Percentiles rank a stretch among this genome's conserved stretches.
phyloP scores from a whole-genome alignment of 2,329 filamentous ascomycete species.

The Phialemoniopsis sp. region DNA sequence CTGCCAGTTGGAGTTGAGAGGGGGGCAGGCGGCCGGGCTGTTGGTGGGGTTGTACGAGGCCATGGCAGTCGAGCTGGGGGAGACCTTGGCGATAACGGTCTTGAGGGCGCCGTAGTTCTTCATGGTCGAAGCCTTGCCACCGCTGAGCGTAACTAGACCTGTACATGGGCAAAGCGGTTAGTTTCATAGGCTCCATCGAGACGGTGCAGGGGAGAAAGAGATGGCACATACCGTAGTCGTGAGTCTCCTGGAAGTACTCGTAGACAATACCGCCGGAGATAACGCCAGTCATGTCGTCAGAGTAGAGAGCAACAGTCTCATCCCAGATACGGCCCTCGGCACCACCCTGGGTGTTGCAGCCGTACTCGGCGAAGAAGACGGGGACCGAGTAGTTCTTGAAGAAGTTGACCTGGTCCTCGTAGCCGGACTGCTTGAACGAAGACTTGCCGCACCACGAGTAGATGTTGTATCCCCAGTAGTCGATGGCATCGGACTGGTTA shows the following conservation, averaged over 20 bases:
- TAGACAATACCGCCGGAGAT: slow-evolving; percentile 98
- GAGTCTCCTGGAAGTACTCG: slow-evolving; percentile 93
- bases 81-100: slow-evolving; percentile 63
- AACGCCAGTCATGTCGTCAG: slow-evolving; percentile 73
- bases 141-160: slow-evolving; percentile 62
- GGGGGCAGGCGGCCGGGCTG: slow-evolving; percentile 69
- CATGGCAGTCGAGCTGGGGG: slow-evolving; percentile 62
- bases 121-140: slow-evolving; percentile 59
- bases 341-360: slow-evolving; percentile 71
- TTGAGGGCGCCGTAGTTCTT: slow-evolving; percentile 72
- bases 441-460: slow-evolving; percentile 98
- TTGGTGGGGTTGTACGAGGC: slow-evolving; percentile 70
- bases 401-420: slow-evolving; percentile 76
- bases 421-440: slow-evolving; percentile 72
- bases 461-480: slow-evolving; percentile 99
- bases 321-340: slow-evolving; percentile 71
- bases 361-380: slow-evolving; percentile 98
- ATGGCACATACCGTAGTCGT: slow-evolving; percentile 68
- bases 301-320: slow-evolving; percentile 80
- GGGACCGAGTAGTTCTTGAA: slow-evolving; percentile 88
- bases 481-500: slow-evolving; percentile 61
- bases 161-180: slow-evolving; percentile 22
- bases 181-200: neutral
- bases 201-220: neutral
- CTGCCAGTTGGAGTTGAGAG: slow-evolving; percentile 60